Evolutionary conservation across 164 flowering plant species (phyloP).

Genomic region (Stephania japonica): DNA sequence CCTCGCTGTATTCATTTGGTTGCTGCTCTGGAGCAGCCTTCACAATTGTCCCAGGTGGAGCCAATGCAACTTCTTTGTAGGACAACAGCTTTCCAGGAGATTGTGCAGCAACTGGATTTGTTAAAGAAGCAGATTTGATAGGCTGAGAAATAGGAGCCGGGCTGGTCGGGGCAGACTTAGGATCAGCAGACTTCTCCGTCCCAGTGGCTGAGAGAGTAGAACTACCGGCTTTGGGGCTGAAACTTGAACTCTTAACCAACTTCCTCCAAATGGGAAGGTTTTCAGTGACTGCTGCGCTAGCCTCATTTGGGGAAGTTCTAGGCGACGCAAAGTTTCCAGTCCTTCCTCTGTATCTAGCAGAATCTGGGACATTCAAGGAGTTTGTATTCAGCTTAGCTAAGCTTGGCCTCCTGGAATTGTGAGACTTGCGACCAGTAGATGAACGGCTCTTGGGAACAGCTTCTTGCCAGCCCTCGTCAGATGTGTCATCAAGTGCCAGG

Average conservation of each 20-base stretch:
- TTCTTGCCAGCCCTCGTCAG: conserved; percentile 90
- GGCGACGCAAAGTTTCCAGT: conserved; percentile 41
- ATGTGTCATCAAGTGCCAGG: conserved; percentile 33
- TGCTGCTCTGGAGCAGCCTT: conserved; percentile 55
- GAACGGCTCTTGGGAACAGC: conserved; percentile 73
- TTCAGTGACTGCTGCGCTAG: conserved; percentile 30
- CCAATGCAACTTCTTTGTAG: conserved; percentile 87
- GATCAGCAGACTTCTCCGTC: conserved; percentile 32
- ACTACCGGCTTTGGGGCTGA: conserved; percentile 41
- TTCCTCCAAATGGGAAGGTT: conserved; percentile 32
- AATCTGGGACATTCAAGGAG: conserved; percentile 43
- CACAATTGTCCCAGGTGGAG: conserved; percentile 83
- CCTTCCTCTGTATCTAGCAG: conserved; percentile 45
- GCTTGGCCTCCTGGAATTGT: conserved; percentile 56
- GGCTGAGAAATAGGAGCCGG: conserved; percentile 42
- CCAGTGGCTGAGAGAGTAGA: conserved; percentile 22
- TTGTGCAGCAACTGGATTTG: conserved; percentile 43
- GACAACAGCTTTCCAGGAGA: conserved; percentile 70
- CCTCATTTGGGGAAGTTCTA: conserved; percentile 38
- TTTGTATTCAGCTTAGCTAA: conserved; percentile 67
- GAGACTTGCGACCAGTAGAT: conserved; percentile 43
- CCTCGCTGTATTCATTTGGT: conserved; percentile 33
- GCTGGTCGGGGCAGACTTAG: conserved; percentile 51
- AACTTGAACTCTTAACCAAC: conserved; percentile 53
- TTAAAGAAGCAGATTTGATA: conserved; percentile 31